These are phyloP conservation scores for Epithemia pelagica DNA, from an alignment of 108 stramenopile genomes.

Conservation along the genomic window DNA sequence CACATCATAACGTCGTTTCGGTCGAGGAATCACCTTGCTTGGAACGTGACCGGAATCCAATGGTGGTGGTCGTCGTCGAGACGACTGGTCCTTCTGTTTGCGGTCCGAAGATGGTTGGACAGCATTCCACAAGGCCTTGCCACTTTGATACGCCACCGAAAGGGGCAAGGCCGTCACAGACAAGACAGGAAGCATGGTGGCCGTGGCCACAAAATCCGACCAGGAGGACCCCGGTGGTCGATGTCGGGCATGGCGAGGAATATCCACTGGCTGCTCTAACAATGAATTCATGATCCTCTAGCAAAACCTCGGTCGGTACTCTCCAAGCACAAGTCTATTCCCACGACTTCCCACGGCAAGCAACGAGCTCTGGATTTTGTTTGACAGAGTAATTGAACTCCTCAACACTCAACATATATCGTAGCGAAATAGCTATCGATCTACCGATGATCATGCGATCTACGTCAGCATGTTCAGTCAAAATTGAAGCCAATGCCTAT, in stretches of 20 bases:
- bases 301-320: no score
- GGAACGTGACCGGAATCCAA: constrained; percentile 22
- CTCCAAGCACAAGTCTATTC: no score
- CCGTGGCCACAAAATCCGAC: not conserved
- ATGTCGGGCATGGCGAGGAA: not conserved
- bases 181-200: constrained; percentile 24
- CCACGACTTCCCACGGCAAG: no score
- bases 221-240: not conserved
- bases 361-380: no score
- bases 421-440: no score
- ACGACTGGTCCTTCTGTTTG: not conserved
- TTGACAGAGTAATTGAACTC: no score
- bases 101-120: not conserved
- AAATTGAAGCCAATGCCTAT: no score
- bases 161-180: constrained; percentile 24
- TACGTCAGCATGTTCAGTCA: no score
- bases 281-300: no score
- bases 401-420: no score
- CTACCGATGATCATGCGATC: no score
- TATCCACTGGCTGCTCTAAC: not conserved
- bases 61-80: not conserved
- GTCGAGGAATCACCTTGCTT: constrained; percentile 21
- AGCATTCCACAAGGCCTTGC: constrained; percentile 14
- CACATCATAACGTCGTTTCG: constrained; percentile 63
- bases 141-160: constrained; percentile 33